Percentiles rank a stretch among this genome's conserved stretches.
Conservation (phyloP, 768 basidiomycete species). For the Cantharellus cinnabarinus region DNA sequence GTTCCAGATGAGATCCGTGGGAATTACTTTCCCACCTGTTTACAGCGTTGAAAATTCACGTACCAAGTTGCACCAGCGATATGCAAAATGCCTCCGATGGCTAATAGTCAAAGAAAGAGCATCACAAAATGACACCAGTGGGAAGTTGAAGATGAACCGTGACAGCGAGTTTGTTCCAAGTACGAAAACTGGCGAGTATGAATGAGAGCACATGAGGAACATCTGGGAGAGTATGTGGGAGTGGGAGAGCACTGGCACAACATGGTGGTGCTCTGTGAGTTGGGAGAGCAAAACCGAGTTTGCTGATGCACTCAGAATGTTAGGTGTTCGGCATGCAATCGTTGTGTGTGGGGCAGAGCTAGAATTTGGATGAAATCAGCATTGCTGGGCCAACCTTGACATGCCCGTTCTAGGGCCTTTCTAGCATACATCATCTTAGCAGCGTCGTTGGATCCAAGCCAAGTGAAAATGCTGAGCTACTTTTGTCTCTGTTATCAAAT, state of each 20-base stretch:
- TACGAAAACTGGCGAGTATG: conserved; percentile 80
- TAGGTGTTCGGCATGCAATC: conserved; percentile 62
- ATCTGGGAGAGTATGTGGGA: conserved; percentile 60
- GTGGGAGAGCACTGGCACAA: conserved; percentile 5
- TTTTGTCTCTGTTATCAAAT: conserved; percentile 40
- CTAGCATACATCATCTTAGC: conserved; percentile 36
- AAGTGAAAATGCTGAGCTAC: conserved; percentile 57
- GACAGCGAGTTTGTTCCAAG: conserved; percentile 85
- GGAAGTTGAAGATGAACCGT: conserved; percentile 47
- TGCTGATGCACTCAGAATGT: conserved; percentile 37
- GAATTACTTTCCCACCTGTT: too few relatives aligned
- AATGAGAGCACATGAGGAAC: conserved; percentile 83
- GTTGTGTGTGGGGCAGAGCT: conserved; percentile 93
- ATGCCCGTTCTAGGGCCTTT: conserved; percentile 41
- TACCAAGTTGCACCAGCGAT: too few relatives aligned
- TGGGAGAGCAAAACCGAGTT: conserved; percentile 26
- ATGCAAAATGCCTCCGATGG: too few relatives aligned
- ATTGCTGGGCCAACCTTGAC: conserved; percentile 65
- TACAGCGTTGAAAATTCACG: too few relatives aligned
- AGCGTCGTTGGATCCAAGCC: conserved; percentile 57
- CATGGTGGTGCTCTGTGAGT: too few relatives aligned
- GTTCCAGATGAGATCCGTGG: too few relatives aligned
- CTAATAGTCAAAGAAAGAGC: background rate
- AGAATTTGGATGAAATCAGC: conserved; percentile 82
- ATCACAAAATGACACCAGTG: background rate